Percentiles rank a stretch among this genome's conserved stretches.
Evolutionary conservation across 1,284 basidiomycete genomes (phyloP).

Genomic region (Pyrrhoderma lamaoense): DNA sequence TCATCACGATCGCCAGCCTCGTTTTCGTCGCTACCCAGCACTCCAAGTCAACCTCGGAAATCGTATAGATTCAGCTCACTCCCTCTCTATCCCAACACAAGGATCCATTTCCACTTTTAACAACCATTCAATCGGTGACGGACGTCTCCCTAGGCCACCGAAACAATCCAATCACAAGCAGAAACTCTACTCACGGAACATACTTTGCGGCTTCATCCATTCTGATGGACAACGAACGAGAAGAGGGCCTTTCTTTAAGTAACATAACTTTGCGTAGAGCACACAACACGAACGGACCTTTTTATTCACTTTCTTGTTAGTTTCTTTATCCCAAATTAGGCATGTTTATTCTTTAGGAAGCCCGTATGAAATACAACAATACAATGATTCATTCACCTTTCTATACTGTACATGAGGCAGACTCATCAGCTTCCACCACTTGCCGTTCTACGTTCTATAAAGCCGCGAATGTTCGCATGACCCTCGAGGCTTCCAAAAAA

Average conservation of each 20-base stretch:
- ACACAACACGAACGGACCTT: not conserved
- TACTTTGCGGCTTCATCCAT: no score
- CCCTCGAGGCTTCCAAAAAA: slow-evolving; percentile 83
- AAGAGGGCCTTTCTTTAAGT: no score
- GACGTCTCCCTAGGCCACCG: no score
- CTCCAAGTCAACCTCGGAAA: slow-evolving; percentile 13
- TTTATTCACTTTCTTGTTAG: not conserved
- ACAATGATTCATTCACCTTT: not conserved
- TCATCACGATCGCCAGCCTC: not conserved
- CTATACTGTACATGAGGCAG: not conserved
- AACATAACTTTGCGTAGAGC: not conserved
- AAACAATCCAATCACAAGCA: no score
- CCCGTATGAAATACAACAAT: not conserved
- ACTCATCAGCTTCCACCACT: slow-evolving; percentile 19
- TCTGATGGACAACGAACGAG: no score
- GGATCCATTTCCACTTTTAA: no score
- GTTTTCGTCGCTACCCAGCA: slow-evolving; percentile 7
- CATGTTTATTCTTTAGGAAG: no score
- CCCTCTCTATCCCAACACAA: slow-evolving; percentile 5
- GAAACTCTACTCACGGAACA: no score
- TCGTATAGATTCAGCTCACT: slow-evolving; percentile 12
- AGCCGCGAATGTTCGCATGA: slow-evolving; percentile 70
- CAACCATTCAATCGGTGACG: no score
- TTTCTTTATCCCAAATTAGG: not conserved
- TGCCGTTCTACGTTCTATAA: slow-evolving; percentile 64